Base-by-base conservation (phyloP, 305 asterid species). In the Striga hermonthica region DNA sequence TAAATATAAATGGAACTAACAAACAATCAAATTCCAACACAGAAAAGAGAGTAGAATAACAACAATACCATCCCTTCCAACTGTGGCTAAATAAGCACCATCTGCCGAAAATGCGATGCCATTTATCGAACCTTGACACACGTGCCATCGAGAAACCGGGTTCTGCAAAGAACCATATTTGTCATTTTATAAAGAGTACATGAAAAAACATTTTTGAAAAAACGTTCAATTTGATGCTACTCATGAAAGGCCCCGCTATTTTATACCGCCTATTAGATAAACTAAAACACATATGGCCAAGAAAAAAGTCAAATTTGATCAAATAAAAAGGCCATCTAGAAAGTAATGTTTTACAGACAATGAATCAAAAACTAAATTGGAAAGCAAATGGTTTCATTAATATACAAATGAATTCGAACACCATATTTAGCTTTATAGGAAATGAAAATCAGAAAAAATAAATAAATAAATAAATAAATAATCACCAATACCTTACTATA, bases 111-210 rank as follows among this genome's bases (percentile, higher is more conserved):
- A 85, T 11, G 96, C 83, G 62, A 88, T 81, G 80, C 87, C 84
- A 67, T 94, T 94, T 53, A 94, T 82, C 71, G 97, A 76, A 75
- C 99, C 96, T 78, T 88, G 96, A 76, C 96, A 90, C 74, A 94
- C 79, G 76, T 94, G 99, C 99, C 99, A 94, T 79, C 99, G 80
- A 70, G 96, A 97, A 78, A 88, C 81, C 57, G 99, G 99, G 79
- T 90, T 94, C 97, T 94, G 92, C 81, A 79, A 38, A 67, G 50
- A 61, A 71, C 49, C 58, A 67, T 16, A 31, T 40, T 22, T 22
- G 60, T 60, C 12, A 48, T 78, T 36, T 62, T 54, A 55, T 31
- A 48, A 11, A 65, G 50, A 40, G 28, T 31, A 22, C 31, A 22
- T 22, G 31, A 22, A 22, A 22, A 22, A 22, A 22, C 31, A 22